Evolutionary conservation across 805 yeast genomes (phyloP).

Genomic region (Teunomyces stri): DNA sequence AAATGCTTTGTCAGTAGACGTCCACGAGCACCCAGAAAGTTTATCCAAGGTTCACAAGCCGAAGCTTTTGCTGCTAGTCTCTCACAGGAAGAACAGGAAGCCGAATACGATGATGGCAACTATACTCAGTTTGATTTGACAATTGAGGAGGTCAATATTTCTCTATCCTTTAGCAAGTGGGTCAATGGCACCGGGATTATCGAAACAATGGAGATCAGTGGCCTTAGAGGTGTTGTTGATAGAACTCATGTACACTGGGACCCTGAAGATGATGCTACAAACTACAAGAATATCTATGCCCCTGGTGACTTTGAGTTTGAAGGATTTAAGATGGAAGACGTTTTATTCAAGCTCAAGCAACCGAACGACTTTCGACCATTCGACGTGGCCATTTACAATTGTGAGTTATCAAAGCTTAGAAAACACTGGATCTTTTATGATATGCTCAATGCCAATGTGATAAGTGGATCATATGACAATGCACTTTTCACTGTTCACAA

Average conservation of each 20-base stretch:
- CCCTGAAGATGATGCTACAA: constrained; percentile 77
- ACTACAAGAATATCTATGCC: constrained; percentile 65
- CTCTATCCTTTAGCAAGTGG: constrained; percentile 83
- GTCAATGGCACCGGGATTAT: constrained; percentile 85
- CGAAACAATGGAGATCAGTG: constrained; percentile 71
- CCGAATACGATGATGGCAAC: constrained; percentile 75
- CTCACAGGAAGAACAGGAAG: constrained; percentile 20
- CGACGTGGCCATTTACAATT: constrained; percentile 81
- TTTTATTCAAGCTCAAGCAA: constrained; percentile 75
- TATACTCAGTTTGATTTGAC: constrained; percentile 94
- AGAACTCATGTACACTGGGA: constrained; percentile 84
- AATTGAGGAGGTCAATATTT: constrained; percentile 77
- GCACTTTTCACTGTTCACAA: constrained; percentile 90
- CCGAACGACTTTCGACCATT: constrained; percentile 82
- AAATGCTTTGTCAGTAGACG: constrained; percentile 84
- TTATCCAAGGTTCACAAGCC: constrained; percentile 70
- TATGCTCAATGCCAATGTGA: constrained; percentile 73
- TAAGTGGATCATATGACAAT: constrained; percentile 91
- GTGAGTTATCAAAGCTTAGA: constrained; percentile 75
- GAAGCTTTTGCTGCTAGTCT: constrained; percentile 63
- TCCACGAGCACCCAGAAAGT: constrained; percentile 57
- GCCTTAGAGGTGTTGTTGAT: constrained; percentile 90
- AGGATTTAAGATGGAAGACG: constrained; percentile 78
- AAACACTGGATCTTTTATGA: constrained; percentile 95
- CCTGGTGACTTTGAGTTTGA: constrained; percentile 95